These are phyloP conservation scores for Dentipellis fragilis DNA, from an alignment of 768 basidiomycete genomes.

Conservation along the genomic window DNA sequence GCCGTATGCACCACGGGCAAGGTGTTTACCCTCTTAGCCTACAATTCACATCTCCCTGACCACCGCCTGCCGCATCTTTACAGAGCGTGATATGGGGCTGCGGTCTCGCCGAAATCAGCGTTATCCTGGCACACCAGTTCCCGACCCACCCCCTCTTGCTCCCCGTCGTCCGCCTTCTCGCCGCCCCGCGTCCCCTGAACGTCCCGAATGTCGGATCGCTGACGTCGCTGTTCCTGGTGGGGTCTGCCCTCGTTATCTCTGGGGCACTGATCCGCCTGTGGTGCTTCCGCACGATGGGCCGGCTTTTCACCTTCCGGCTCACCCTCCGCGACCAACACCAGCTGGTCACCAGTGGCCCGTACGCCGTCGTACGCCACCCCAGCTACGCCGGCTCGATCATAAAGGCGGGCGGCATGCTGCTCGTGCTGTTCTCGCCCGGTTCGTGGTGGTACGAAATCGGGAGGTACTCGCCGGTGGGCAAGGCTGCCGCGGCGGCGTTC, in stretches of 20 bases:
- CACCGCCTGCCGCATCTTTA: too few relatives aligned
- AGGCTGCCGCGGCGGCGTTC: not conserved
- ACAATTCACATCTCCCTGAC: too few relatives aligned
- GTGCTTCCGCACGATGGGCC: not conserved
- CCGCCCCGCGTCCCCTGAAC: not conserved
- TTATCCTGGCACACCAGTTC: not conserved
- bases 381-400: slow-evolving; percentile 6
- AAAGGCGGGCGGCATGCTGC: not conserved
- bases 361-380: not conserved
- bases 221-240: not conserved
- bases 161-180: not conserved
- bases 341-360: not conserved
- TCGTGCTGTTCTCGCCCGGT: not conserved
- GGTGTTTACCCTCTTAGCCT: too few relatives aligned
- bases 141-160: not conserved
- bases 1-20: too few relatives aligned
- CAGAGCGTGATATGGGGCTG: not conserved
- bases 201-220: not conserved
- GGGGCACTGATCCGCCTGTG: not conserved
- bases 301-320: not conserved
- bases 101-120: not conserved
- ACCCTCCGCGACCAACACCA: not conserved
- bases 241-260: not conserved
- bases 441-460: not conserved
- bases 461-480: not conserved